Evolutionary conservation across 2,329 filamentous ascomycete species (phyloP), one percentile per base, ranked within the genome.

Genomic region (Aspergillus arachidicola): DNA sequence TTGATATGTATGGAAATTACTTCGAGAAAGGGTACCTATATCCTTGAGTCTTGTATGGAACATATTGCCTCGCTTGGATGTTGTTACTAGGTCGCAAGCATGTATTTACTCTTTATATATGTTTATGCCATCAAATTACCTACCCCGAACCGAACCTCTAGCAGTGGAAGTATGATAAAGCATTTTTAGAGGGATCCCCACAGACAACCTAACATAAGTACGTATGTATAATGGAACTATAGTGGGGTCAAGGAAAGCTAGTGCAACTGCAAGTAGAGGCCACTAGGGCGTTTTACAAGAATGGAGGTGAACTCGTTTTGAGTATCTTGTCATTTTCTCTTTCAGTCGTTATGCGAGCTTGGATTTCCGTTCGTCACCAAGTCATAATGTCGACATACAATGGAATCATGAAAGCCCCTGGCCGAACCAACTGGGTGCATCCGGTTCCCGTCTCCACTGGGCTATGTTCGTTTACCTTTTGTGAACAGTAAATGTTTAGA

Each of bases 1-100:
- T 85, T 45, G 81, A 83, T 69, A 82, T 82, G 68, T 85, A 84
- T 72, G 83, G 84, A 3, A 85, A 85, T 71, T 80, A 81, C 61
- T 85, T 83, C 65, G 81, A 85, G 68, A 81, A 80, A 62, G 83
- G 82, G 4, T 85, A 83, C 71, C 69, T 83, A 28, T 85, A 85
- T 70, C 80, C 82, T 59, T 85, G 70, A 80, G 51, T 6, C 32
- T 34, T 32, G 21, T 38, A 16, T 36, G 4, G 32, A 32, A 26
- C 51, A 38, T 36, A 19, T 51, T 21, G 9, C 28, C 19, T 16
- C 12, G 28, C 19, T 34, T 51, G 46, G 14, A 30, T n/a, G 46
- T 51, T 16, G 10, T 2, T 32, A 2, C 5, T 26, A 26, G 28
- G 6, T 14, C 19, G 16, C 28, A 30, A 34, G 9, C 48, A 30